phyloP scores from a whole-genome alignment of 2,329 filamentous ascomycete species.

The Diplodia sapinea region DNA sequence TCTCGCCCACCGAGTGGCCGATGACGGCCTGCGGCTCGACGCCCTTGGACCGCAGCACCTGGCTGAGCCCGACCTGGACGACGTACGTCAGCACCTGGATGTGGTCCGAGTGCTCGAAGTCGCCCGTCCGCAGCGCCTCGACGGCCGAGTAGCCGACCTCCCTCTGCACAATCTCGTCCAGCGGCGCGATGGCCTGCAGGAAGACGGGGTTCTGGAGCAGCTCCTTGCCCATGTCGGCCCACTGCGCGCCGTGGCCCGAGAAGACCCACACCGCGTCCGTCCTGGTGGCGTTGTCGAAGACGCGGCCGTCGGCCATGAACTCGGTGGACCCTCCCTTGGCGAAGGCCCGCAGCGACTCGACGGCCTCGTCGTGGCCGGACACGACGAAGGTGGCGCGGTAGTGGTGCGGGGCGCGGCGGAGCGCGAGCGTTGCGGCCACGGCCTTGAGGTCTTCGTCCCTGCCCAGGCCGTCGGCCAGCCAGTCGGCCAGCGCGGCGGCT shows the following conservation, averaged over 20 bases:
- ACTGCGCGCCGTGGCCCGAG: slow-evolving; percentile 54
- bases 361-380: slow-evolving; percentile 36
- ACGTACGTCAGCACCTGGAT: slow-evolving; percentile 47
- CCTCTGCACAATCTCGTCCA: slow-evolving; percentile 38
- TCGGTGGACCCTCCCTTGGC: slow-evolving; percentile 30
- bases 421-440: slow-evolving; percentile 40
- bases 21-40: slow-evolving; percentile 47
- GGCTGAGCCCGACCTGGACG: slow-evolving; percentile 46
- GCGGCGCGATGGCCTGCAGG: slow-evolving; percentile 35
- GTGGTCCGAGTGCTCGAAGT: slow-evolving; percentile 40
- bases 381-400: slow-evolving; percentile 41
- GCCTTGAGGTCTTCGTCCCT: slow-evolving; percentile 33
- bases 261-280: slow-evolving; percentile 48
- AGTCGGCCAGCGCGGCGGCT: slow-evolving; percentile 37
- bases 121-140: slow-evolving; percentile 33
- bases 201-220: slow-evolving; percentile 42
- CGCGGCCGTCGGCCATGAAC: slow-evolving; percentile 30
- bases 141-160: slow-evolving; percentile 38
- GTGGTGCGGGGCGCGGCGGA: slow-evolving; percentile 45
- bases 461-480: slow-evolving; percentile 35
- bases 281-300: slow-evolving; percentile 32
- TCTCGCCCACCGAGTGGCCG: slow-evolving; percentile 53
- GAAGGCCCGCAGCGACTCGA: slow-evolving; percentile 35
- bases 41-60: slow-evolving; percentile 42
- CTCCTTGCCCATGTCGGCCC: slow-evolving; percentile 49